phyloP scores from a whole-genome alignment of 495 filamentous ascomycete species.

The Letharia columbiana region DNA sequence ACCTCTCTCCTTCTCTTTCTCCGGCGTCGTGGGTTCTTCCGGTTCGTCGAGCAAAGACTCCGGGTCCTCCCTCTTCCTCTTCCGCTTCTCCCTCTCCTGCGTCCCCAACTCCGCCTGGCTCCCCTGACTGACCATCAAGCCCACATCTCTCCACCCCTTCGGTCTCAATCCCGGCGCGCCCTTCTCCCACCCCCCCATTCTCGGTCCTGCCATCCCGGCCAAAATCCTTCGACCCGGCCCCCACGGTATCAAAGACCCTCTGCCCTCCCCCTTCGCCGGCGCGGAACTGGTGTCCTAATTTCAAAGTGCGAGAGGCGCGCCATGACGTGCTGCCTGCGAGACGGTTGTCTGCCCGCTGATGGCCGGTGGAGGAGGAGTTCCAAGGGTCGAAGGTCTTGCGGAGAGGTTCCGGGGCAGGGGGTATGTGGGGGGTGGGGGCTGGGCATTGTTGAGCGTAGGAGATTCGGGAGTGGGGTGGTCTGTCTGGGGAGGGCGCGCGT shows the following conservation, averaged over 20 bases:
- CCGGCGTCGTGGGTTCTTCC: constrained; percentile 17
- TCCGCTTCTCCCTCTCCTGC: constrained; percentile 21
- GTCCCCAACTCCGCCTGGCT: constrained; percentile 25
- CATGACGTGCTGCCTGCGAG: constrained; percentile 55
- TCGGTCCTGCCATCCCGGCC: constrained; percentile 25
- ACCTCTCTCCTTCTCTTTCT: constrained; percentile 26
- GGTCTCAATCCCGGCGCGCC: constrained; percentile 34
- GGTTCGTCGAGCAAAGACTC: constrained; percentile 27
- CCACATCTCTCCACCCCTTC: constrained; percentile 35
- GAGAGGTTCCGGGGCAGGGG: constrained; percentile 40
- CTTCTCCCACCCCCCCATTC: constrained; percentile 38
- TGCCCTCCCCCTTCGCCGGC: constrained; percentile 41
- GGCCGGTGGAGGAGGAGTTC: constrained; percentile 72
- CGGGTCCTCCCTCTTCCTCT: constrained; percentile 5
- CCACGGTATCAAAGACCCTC: constrained; percentile 50
- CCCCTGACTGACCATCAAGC: constrained; percentile 34
- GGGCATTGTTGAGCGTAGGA: constrained; percentile 10
- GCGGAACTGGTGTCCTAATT: constrained; percentile 60
- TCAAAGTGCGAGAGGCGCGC: constrained; percentile 57
- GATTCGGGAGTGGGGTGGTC: neutral
- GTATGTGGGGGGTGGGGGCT: constrained; percentile 15
- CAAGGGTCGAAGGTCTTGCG: constrained; percentile 63
- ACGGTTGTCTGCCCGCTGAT: constrained; percentile 63
- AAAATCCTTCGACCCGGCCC: constrained; percentile 28
- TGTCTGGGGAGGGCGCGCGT: neutral